Base-by-base conservation (phyloP, 176 grass and related monocot species). In the Canna indica region DNA sequence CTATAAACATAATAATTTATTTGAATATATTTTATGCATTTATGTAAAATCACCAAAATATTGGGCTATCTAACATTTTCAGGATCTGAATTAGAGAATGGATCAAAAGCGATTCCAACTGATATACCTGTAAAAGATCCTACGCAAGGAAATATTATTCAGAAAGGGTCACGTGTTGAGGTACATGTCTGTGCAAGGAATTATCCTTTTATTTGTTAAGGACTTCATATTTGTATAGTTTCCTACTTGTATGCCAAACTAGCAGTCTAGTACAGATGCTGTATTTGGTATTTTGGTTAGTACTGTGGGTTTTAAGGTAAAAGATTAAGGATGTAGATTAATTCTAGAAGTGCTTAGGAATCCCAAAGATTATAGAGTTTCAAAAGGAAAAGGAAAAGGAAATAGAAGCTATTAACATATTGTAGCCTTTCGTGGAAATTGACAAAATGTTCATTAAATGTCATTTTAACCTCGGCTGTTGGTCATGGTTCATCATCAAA, bases 81-180 rank as follows among this genome's bases (percentile, higher is more conserved):
- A 87, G 93, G 71, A 36, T 79, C 71, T 72, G 59, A 38, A 24
- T 48, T 72, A 60, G 70, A 75, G 80, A 81, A 82, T 84, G 27
- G 59, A 56, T 65, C 65, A 34, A 54, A 39, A 17, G 35, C 59
- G 63, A 24, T 32, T 35, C 56, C 74, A 30, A 31, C 17, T 73
- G 73, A 74, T 72, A 76, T 70, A 73, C 53, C 13, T 75, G 24
- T 50, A 67, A 64, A 52, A 35, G 41, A 36, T 66, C 81, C 13
- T 76, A 72, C 85, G 46, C 83, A 80, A 41, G 82, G 77, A 76
- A 85, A 79, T 80, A 85, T 72, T 54, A 90, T 99, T 54, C 74
- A 77, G 71, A 99, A 90, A 63, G 95, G 87, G 74, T 90, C 90
- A 60, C 61, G 65, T 70, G 87, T 99, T 20, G 95, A 99, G 87